Evolutionary conservation across 1,284 basidiomycete genomes (phyloP).

Genomic region (Cryptococcus hybrid): DNA sequence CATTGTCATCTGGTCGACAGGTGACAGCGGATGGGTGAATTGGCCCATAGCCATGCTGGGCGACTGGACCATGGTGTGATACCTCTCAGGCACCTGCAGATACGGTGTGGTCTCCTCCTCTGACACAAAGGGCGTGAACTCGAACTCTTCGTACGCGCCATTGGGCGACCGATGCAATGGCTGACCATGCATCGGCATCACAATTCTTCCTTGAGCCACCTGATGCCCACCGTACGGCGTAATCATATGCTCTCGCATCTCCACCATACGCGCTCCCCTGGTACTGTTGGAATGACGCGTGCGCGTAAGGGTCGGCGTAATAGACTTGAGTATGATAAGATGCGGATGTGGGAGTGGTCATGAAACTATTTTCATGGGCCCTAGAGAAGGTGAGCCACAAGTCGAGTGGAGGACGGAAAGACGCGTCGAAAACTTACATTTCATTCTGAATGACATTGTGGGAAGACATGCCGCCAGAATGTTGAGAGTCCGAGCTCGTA

Average conservation of each 20-base stretch:
- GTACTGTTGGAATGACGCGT: background rate
- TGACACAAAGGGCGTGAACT: slow-evolving; percentile 15
- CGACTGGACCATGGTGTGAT: slow-evolving; percentile 2
- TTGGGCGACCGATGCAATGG: slow-evolving; percentile 11
- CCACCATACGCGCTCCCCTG: background rate
- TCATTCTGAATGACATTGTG: slow-evolving; percentile 12
- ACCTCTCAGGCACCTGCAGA: slow-evolving; percentile 13
- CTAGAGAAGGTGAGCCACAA: background rate
- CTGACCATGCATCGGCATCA: slow-evolving; percentile 17
- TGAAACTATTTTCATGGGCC: slow-evolving; percentile 14
- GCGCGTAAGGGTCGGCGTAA: slow-evolving; percentile 13
- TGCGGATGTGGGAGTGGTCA: slow-evolving; percentile 11
- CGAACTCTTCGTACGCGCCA: slow-evolving; percentile 12
- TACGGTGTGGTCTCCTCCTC: slow-evolving; percentile 17
- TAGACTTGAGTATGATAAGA: slow-evolving; percentile 11
- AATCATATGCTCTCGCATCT: slow-evolving; percentile 16
- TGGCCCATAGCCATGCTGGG: background rate
- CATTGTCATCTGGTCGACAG: slow-evolving; percentile 22
- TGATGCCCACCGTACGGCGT: slow-evolving; percentile 19
- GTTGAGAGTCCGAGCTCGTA: slow-evolving; percentile 10
- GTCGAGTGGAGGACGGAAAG: background rate
- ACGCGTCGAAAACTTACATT: slow-evolving; percentile 8
- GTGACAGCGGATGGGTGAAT: slow-evolving; percentile 18
- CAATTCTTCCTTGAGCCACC: slow-evolving; percentile 20
- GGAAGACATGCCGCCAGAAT: slow-evolving; percentile 5